Conservation (phyloP, 164 flowering plant species). For the Euptelea pleiosperma region DNA sequence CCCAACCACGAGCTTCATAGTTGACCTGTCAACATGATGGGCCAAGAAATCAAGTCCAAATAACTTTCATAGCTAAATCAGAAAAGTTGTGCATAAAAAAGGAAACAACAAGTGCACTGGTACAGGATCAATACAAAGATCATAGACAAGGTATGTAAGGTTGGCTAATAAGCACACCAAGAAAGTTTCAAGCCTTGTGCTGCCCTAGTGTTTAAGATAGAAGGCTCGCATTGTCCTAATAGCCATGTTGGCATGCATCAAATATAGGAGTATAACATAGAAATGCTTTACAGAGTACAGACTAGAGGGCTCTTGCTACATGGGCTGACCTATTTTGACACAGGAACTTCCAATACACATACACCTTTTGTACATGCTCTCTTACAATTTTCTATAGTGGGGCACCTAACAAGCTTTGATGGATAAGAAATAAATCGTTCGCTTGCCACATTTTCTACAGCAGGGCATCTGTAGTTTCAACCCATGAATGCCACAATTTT, state of each 20-base stretch:
- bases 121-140: too few species aligned
- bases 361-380: background rate
- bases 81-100: slow-evolving; percentile 11
- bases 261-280: background rate
- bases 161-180: background rate
- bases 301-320: background rate
- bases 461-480: too few species aligned
- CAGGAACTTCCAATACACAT: background rate
- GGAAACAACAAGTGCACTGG: too few species aligned
- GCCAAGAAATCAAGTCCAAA: background rate
- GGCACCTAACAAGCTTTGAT: background rate
- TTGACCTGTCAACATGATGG: slow-evolving; percentile 53
- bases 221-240: background rate
- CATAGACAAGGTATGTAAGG: too few species aligned
- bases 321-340: background rate
- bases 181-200: background rate
- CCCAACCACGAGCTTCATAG: slow-evolving; percentile 91
- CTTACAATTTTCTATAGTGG: background rate
- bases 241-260: background rate
- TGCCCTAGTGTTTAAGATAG: background rate
- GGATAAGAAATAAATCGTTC: background rate
- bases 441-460: slow-evolving; percentile 9
- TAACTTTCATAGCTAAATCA: slow-evolving; percentile 22
- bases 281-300: background rate
- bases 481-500: too few species aligned